Evolutionary conservation across 2,329 filamentous ascomycete species (phyloP).

Genomic region (Epichloe aotearoae): DNA sequence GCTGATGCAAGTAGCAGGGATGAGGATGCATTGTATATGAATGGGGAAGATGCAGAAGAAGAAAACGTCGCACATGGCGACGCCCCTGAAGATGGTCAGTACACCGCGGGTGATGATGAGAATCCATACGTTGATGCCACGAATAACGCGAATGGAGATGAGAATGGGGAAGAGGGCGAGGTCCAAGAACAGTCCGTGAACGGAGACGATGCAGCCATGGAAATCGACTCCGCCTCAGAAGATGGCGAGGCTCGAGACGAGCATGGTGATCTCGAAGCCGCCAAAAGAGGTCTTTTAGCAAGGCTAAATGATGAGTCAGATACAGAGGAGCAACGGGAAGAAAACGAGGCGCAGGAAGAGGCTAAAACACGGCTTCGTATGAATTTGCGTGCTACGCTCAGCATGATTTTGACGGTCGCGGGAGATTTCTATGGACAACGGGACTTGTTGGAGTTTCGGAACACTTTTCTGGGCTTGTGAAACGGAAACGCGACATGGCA

Average conservation of each 20-base stretch:
- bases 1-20: constrained; percentile 32
- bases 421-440: constrained; percentile 84
- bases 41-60: constrained; percentile 10
- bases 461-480: constrained; percentile 39
- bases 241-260: constrained; percentile 19
- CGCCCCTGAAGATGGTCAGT: background rate
- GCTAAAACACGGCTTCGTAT: constrained; percentile 24
- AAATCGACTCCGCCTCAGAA: constrained; percentile 24
- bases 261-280: constrained; percentile 28
- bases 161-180: constrained; percentile 7
- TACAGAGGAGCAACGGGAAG: constrained; percentile 16
- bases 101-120: constrained; percentile 10
- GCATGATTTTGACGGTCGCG: constrained; percentile 81
- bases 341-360: constrained; percentile 12
- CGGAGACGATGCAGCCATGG: constrained; percentile 28
- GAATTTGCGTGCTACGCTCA: constrained; percentile 59
- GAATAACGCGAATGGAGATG: background rate
- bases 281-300: constrained; percentile 34
- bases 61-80: background rate
- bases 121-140: background rate
- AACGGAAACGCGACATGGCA: background rate
- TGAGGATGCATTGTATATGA: constrained; percentile 21
- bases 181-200: constrained; percentile 6
- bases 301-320: constrained; percentile 21
- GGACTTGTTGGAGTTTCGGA: constrained; percentile 66